Evolutionary conservation across 352 stramenopile species (phyloP).

Genomic region (Phytophthora gonapodyides): DNA sequence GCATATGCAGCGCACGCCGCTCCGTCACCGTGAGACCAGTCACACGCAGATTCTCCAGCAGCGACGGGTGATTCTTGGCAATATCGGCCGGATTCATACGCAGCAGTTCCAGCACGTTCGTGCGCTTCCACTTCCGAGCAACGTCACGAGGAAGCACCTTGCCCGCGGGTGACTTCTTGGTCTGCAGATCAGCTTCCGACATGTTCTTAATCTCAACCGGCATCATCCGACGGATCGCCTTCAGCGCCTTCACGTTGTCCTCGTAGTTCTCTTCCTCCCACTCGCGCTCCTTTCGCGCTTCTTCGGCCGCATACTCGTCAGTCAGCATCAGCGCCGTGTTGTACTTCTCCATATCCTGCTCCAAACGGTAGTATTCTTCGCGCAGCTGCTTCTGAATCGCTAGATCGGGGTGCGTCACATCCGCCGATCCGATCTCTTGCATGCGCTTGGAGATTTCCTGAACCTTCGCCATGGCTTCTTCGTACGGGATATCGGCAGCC

Average conservation of each 20-base stretch:
- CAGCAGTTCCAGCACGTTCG: slow-evolving; percentile 91
- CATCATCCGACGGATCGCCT: slow-evolving; percentile 92
- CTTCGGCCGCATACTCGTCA: slow-evolving; percentile 92
- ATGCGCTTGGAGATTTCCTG: slow-evolving; percentile 91
- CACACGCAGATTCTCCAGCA: slow-evolving; percentile 91
- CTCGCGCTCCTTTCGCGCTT: slow-evolving; percentile 89
- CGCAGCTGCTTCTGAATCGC: slow-evolving; percentile 83
- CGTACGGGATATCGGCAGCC: slow-evolving; percentile 93
- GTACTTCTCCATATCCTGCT: slow-evolving; percentile 96
- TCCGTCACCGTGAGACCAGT: slow-evolving; percentile 92
- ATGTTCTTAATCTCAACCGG: slow-evolving; percentile 92
- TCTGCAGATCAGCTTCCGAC: slow-evolving; percentile 86
- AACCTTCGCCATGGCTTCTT: slow-evolving; percentile 91
- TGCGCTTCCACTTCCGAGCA: slow-evolving; percentile 92
- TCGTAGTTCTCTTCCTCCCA: slow-evolving; percentile 92
- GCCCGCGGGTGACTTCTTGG: slow-evolving; percentile 68
- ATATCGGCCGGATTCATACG: slow-evolving; percentile 89
- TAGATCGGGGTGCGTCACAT: slow-evolving; percentile 86
- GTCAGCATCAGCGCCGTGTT: slow-evolving; percentile 92
- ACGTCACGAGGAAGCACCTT: slow-evolving; percentile 78
- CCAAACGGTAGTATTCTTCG: slow-evolving; percentile 93
- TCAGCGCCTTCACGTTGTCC: slow-evolving; percentile 87
- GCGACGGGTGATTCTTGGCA: slow-evolving; percentile 87
- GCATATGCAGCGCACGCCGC: slow-evolving; percentile 87
- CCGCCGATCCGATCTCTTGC: slow-evolving; percentile 91